Evolutionary conservation across 331 rosid genomes (phyloP).

Genomic region (Cucumis variabilis): DNA sequence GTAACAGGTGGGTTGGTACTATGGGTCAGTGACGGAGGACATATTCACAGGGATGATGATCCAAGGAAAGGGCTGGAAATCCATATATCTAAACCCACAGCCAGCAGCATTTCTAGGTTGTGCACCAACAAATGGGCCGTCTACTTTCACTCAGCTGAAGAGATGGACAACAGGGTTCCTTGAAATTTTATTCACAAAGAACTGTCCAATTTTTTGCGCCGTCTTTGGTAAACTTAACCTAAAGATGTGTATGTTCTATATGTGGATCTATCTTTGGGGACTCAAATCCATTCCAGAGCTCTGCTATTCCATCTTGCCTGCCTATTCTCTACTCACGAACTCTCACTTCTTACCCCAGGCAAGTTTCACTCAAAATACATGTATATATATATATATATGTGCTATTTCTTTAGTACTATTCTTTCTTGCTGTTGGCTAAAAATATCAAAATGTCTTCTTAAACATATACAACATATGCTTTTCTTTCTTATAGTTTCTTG

Average conservation of each 20-base stretch:
- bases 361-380: background rate
- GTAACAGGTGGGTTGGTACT: background rate
- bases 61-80: constrained; percentile 19
- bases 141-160: constrained; percentile 2
- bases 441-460: too few species aligned
- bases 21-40: constrained; percentile 11
- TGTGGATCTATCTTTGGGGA: constrained; percentile 10
- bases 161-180: constrained; percentile 24
- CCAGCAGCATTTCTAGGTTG: background rate
- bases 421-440: too few species aligned
- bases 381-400: too few species aligned
- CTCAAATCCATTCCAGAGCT: constrained; percentile 8
- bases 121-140: background rate
- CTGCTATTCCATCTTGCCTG: constrained; percentile 15
- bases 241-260: background rate
- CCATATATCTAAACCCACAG: background rate
- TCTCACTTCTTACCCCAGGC: constrained; percentile 29
- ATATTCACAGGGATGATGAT: constrained; percentile 25
- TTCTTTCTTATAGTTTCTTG: too few species aligned
- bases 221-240: background rate
- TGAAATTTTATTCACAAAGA: background rate
- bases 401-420: too few species aligned
- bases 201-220: background rate
- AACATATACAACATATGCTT: too few species aligned
- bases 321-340: constrained; percentile 7